These are phyloP conservation scores for Cadophora sp. DNA, from an alignment of 2,329 filamentous ascomycete species.

Conservation along the genomic window DNA sequence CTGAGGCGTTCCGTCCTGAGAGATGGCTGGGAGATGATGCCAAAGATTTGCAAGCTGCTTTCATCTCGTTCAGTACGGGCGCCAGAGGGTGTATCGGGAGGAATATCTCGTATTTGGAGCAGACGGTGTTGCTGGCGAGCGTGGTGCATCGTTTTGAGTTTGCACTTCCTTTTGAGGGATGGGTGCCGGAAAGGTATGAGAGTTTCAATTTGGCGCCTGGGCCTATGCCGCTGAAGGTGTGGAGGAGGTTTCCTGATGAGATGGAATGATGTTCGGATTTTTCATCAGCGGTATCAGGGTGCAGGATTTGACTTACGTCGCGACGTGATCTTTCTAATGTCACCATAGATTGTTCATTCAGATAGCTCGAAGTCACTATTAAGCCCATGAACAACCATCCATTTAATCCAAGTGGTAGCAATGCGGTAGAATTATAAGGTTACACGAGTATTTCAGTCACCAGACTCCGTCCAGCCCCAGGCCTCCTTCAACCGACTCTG, in stretches of 20 bases:
- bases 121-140: slow-evolving; percentile 52
- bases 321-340: neutral
- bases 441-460: neutral
- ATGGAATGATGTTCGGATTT: neutral
- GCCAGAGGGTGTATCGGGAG: slow-evolving; percentile 50
- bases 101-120: slow-evolving; percentile 53
- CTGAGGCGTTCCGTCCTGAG: slow-evolving; percentile 49
- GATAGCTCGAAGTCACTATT: no score
- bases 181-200: slow-evolving; percentile 40
- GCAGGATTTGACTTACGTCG: neutral
- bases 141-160: slow-evolving; percentile 53
- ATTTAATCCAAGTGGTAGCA: no score
- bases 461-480: slow-evolving; percentile 40
- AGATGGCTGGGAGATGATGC: slow-evolving; percentile 51
- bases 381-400: no score
- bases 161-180: slow-evolving; percentile 42
- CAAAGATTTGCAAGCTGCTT: slow-evolving; percentile 48
- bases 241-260: slow-evolving; percentile 32
- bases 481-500: slow-evolving; percentile 42
- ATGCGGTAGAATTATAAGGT: no score
- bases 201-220: slow-evolving; percentile 40
- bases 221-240: slow-evolving; percentile 40
- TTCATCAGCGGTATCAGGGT: neutral
- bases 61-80: slow-evolving; percentile 50
- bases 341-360: no score